These are phyloP conservation scores for Candida oleophila DNA, from an alignment of 805 yeast species.

Conservation along the genomic window DNA sequence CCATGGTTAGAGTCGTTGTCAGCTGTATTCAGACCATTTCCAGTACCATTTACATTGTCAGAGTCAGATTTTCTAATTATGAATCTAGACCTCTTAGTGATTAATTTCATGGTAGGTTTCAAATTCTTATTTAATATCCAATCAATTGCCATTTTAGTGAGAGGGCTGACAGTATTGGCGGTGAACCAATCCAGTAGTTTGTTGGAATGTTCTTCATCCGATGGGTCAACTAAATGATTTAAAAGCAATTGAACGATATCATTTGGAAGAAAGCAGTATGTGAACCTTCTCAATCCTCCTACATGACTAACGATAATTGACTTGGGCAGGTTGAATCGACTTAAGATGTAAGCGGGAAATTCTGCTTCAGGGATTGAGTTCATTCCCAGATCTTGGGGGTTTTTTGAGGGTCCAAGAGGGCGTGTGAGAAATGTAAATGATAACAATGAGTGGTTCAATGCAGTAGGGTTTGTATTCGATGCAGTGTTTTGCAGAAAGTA, in stretches of 20 bases:
- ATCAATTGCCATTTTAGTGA: conserved; percentile 31
- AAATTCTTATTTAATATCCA: conserved; percentile 24
- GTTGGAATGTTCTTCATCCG: conserved; percentile 10
- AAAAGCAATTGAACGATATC: conserved; percentile 20
- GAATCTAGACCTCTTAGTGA: conserved; percentile 29
- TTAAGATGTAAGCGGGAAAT: conserved; percentile 29
- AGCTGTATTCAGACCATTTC: background rate
- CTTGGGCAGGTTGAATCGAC: conserved; percentile 21
- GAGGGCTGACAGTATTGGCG: conserved; percentile 12
- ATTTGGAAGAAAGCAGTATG: conserved; percentile 40
- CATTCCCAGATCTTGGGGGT: background rate
- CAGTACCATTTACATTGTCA: conserved; percentile 1
- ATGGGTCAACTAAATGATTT: conserved; percentile 17
- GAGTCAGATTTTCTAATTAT: conserved; percentile 22
- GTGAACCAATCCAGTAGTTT: conserved; percentile 18
- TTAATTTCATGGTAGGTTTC: conserved; percentile 28
- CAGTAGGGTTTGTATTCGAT: background rate
- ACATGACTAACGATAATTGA: conserved; percentile 35
- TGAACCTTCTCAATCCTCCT: conserved; percentile 41
- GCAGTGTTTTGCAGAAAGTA: background rate
- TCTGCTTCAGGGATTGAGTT: conserved; percentile 11
- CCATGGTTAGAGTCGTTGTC: background rate
- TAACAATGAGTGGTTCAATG: conserved; percentile 9
- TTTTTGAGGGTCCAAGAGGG: conserved; percentile 8
- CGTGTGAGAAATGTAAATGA: conserved; percentile 23